Percentiles rank a stretch among this genome's conserved stretches.
Conservation (phyloP, 176 grass and related monocot genomes). For the Tillandsia fasciculata region DNA sequence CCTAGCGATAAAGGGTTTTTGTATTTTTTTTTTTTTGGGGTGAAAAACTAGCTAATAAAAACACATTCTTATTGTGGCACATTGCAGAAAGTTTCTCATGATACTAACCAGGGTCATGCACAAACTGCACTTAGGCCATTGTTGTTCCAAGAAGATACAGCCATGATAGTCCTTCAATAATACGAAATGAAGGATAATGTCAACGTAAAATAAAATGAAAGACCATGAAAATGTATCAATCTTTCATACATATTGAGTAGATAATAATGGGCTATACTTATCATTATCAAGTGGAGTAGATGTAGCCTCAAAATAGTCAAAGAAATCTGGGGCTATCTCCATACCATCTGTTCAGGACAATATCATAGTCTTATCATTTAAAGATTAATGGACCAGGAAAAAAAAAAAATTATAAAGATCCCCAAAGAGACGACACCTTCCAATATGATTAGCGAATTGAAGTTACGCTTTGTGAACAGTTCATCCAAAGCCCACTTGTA, state of each 20-base stretch:
- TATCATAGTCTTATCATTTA: slow-evolving; percentile 15
- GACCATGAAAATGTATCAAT: not conserved
- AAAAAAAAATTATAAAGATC: slow-evolving; percentile 14
- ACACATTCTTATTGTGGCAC: not conserved
- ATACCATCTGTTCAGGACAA: slow-evolving; percentile 77
- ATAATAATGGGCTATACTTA: slow-evolving; percentile 46
- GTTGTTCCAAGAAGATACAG: slow-evolving; percentile 97
- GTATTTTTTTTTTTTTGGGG: slow-evolving; percentile 14
- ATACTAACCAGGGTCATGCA: slow-evolving; percentile 79
- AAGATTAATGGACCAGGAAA: slow-evolving; percentile 7
- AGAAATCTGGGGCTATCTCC: slow-evolving; percentile 94
- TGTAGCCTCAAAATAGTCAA: slow-evolving; percentile 84
- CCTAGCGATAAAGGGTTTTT: slow-evolving; percentile 88
- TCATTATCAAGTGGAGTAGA: slow-evolving; percentile 80
- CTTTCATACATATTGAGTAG: slow-evolving; percentile 12
- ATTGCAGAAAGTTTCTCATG: not conserved
- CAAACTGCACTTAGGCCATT: slow-evolving; percentile 89
- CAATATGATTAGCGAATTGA: slow-evolving; percentile 82
- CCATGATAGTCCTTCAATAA: slow-evolving; percentile 78
- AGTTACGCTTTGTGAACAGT: slow-evolving; percentile 71
- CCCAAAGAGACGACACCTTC: slow-evolving; percentile 56
- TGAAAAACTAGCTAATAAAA: slow-evolving; percentile 19
- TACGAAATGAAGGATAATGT: slow-evolving; percentile 9
- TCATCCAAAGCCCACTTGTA: slow-evolving; percentile 96
- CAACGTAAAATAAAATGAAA: slow-evolving; percentile 12